Evolutionary conservation across 2,329 filamentous ascomycete species (phyloP).

Genomic region (Sarocladium strictum): DNA sequence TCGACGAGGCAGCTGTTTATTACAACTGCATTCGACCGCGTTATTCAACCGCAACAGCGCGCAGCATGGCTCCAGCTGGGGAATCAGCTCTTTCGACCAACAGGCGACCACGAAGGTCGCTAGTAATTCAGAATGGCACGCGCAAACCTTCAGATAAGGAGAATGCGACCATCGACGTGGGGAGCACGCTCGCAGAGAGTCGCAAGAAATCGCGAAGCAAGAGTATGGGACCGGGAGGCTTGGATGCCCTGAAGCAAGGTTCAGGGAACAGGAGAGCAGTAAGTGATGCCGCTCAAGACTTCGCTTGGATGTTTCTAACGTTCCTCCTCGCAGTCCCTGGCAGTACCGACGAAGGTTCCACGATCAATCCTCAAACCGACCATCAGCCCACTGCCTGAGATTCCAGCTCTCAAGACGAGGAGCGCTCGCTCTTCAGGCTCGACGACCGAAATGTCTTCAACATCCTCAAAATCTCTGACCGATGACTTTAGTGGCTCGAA

Average conservation of each 20-base stretch:
- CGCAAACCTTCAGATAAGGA: conserved; percentile 63
- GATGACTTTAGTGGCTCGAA: conserved; percentile 39
- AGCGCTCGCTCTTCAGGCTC: conserved; percentile 7
- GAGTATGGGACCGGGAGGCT: conserved; percentile 86
- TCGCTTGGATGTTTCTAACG: conserved; percentile 13
- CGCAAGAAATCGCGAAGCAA: conserved; percentile 81
- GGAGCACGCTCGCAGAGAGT: conserved; percentile 42
- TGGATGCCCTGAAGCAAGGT: conserved; percentile 72
- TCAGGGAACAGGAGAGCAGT: conserved; percentile 78
- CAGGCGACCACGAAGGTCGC: conserved; percentile 64
- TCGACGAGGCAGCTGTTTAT: conserved; percentile 7
- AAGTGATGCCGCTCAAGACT: conserved; percentile 22
- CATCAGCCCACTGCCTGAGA: conserved; percentile 59
- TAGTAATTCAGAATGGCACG: conserved; percentile 50
- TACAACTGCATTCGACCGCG: conserved; percentile 13
- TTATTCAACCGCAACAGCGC: not conserved
- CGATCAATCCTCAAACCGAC: conserved; percentile 79
- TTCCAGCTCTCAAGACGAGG: conserved; percentile 54
- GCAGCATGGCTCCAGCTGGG: conserved; percentile 23
- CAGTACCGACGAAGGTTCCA: conserved; percentile 44
- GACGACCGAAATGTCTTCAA: conserved; percentile 12
- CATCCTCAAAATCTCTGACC: not conserved
- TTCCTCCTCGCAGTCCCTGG: conserved; percentile 43
- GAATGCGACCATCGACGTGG: conserved; percentile 66
- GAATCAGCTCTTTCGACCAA: conserved; percentile 48